Base-by-base conservation (phyloP, 208 protist species). In the Trypanosoma grayi region DNA sequence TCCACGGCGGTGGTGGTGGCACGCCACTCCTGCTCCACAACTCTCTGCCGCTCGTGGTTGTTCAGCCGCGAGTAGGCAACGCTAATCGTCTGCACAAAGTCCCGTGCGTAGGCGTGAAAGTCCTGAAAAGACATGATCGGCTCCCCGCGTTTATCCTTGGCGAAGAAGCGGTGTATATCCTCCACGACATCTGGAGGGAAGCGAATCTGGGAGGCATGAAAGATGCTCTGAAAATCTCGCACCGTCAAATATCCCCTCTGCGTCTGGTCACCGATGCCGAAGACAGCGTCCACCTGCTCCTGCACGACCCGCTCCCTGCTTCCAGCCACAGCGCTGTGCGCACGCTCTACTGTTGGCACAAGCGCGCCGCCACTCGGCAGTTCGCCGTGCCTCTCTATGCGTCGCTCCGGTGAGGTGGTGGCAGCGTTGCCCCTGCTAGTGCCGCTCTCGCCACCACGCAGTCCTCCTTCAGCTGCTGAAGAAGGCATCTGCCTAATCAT, bases 81-180 rank as follows among this genome's bases (percentile, higher is more conserved):
- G 60, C 77, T 87, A 56, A 88, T 63, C n/a, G 81, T 70, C 10
- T 88, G 79, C 3, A 62, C 73, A 44, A 92, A 92, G 56, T 81
- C 67, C 9, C 43, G 50, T n/a, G 76, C 81, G 60, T 84, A 92
- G 20, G 73, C 66, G 31, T 84, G 66, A 45, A 92, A 92, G 52
- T 70, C 67, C 9, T 79, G 71, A 53, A 79, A 53, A 18, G 52
- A 48, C 71, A 88, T 88, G 22, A 60, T 45, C 30, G 30, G 52
- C 9, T 69, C 57, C 1, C 57, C 73, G 14, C 40, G 22, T 34
- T 56, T 41, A 24, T 69, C 54, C 16, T 59, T 63, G 20, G 79
- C 73, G 40, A 92, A 92, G 63, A 77, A 69, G 4, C 27, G 44
- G 52, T 83, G 73, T 9, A 92, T 37, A 41, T 92, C 85, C 24